These are phyloP conservation scores for Candida broadrunensis DNA, from an alignment of 805 yeast genomes.

Conservation along the genomic window DNA sequence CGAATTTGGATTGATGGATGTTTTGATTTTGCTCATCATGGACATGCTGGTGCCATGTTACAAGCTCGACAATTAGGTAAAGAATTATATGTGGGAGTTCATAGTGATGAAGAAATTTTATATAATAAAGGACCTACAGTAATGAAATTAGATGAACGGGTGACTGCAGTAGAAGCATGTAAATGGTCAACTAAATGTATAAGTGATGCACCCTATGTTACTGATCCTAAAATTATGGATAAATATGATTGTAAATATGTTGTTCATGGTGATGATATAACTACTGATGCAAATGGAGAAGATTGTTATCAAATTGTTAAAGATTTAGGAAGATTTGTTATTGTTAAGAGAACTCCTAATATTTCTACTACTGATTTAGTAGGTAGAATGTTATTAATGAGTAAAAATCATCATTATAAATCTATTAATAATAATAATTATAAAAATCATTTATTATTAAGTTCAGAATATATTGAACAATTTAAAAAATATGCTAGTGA, in stretches of 20 bases:
- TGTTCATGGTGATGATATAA: slow-evolving; percentile 98
- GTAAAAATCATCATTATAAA: slow-evolving; percentile 54
- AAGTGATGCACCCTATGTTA: slow-evolving; percentile 87
- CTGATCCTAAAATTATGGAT: slow-evolving; percentile 79
- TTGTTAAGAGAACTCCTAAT: slow-evolving; percentile 92
- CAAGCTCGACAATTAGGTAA: slow-evolving; percentile 86
- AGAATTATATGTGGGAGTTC: slow-evolving; percentile 83
- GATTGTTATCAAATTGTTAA: slow-evolving; percentile 88
- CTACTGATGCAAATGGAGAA: slow-evolving; percentile 92
- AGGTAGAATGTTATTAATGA: slow-evolving; percentile 72
- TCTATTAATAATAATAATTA: slow-evolving; percentile 24
- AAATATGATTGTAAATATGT: slow-evolving; percentile 75
- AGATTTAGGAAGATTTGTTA: slow-evolving; percentile 78
- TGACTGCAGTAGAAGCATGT: slow-evolving; percentile 83
- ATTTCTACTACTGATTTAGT: slow-evolving; percentile 95
- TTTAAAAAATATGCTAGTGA: slow-evolving; percentile 60
- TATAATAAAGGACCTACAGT: slow-evolving; percentile 91
- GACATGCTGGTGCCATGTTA: slow-evolving; percentile 92
- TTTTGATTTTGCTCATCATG: slow-evolving; percentile 97
- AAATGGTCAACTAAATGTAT: slow-evolving; percentile 80
- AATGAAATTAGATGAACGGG: slow-evolving; percentile 77
- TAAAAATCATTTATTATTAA: slow-evolving; percentile 23
- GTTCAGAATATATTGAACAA: slow-evolving; percentile 35
- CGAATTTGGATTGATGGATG: slow-evolving; percentile 97
- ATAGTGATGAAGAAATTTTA: slow-evolving; percentile 82